Percentiles rank a stretch among this genome's conserved stretches.
Conservation (phyloP, 495 filamentous ascomycete genomes). For the Glutinoglossum americanum region DNA sequence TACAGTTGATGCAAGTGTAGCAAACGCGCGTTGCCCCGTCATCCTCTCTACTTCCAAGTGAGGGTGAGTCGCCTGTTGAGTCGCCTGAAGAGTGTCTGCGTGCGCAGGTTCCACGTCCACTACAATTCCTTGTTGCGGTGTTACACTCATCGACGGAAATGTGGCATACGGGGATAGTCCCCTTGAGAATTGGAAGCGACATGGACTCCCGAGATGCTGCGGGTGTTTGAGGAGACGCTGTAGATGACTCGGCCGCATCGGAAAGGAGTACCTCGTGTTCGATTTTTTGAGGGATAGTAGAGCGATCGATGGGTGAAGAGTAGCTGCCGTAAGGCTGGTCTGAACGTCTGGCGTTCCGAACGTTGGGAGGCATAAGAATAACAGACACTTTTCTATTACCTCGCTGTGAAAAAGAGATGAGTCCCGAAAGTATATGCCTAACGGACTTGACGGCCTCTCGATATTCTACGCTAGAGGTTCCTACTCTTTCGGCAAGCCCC, state of each 20-base stretch:
- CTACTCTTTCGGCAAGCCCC: background rate
- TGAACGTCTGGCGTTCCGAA: conserved; percentile 5
- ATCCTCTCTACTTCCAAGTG: conserved; percentile 9
- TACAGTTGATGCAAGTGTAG: conserved; percentile 54
- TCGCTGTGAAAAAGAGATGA: background rate
- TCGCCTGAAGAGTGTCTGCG: conserved; percentile 27
- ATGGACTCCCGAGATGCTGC: conserved; percentile 5
- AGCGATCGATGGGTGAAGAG: conserved; percentile 4
- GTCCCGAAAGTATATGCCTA: background rate
- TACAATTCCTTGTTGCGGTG: conserved; percentile 44
- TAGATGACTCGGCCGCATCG: conserved; percentile 4
- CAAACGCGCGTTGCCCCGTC: conserved; percentile 28
- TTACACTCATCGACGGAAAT: conserved; percentile 35
- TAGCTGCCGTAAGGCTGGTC: conserved; percentile 12
- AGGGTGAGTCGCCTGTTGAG: conserved; percentile 6
- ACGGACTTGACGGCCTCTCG: background rate
- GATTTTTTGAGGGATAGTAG: background rate
- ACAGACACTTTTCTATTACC: conserved; percentile 5
- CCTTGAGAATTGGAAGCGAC: conserved; percentile 5
- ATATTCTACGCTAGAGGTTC: conserved; percentile 1
- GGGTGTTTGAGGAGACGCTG: no score
- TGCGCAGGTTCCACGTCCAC: conserved; percentile 50
- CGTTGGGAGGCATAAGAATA: conserved; percentile 9
- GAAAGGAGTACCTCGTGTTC: conserved; percentile 11
- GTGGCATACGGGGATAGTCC: conserved; percentile 37